Evolutionary conservation across 2,329 filamentous ascomycete species (phyloP).

Genomic region (Colletotrichum cuscutae): DNA sequence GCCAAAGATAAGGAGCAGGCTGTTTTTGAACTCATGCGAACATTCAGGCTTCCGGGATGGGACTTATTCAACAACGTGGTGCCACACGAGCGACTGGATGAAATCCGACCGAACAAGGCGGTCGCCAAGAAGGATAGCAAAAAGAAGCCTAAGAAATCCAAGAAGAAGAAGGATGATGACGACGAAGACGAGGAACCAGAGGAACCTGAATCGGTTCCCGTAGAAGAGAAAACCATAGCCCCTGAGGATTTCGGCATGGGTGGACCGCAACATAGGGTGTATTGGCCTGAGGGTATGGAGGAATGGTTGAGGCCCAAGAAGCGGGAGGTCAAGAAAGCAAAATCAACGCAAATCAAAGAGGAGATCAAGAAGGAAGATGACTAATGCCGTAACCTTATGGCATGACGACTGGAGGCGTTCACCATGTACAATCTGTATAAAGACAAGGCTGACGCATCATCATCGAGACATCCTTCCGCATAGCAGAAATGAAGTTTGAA

Average conservation of each 20-base stretch:
- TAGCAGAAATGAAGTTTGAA: too few species aligned
- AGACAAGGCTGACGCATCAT: too few species aligned
- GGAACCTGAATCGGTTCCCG: slow-evolving; percentile 49
- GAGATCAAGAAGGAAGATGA: slow-evolving; percentile 33
- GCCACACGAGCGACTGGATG: slow-evolving; percentile 80
- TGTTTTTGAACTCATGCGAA: slow-evolving; percentile 93
- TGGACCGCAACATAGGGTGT: slow-evolving; percentile 82
- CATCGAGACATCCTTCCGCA: too few species aligned
- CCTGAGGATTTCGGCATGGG: slow-evolving; percentile 87
- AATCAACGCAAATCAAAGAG: slow-evolving; percentile 51
- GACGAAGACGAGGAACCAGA: slow-evolving; percentile 52
- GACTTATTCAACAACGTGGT: slow-evolving; percentile 80
- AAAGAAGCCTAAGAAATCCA: slow-evolving; percentile 47
- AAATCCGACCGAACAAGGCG: slow-evolving; percentile 69
- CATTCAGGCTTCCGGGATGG: slow-evolving; percentile 84
- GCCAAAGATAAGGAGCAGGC: slow-evolving; percentile 98
- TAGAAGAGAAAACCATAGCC: slow-evolving; percentile 58
- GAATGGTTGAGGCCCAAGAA: slow-evolving; percentile 89
- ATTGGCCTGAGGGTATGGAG: slow-evolving; percentile 91
- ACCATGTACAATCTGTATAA: not conserved
- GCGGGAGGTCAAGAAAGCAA: slow-evolving; percentile 67
- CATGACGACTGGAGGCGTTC: not conserved
- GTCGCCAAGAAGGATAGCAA: not conserved
- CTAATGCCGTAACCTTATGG: not conserved
- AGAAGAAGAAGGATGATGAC: slow-evolving; percentile 52